phyloP scores from a whole-genome alignment of 1,139 yeast genomes.

The Geotrichum europaeum region DNA sequence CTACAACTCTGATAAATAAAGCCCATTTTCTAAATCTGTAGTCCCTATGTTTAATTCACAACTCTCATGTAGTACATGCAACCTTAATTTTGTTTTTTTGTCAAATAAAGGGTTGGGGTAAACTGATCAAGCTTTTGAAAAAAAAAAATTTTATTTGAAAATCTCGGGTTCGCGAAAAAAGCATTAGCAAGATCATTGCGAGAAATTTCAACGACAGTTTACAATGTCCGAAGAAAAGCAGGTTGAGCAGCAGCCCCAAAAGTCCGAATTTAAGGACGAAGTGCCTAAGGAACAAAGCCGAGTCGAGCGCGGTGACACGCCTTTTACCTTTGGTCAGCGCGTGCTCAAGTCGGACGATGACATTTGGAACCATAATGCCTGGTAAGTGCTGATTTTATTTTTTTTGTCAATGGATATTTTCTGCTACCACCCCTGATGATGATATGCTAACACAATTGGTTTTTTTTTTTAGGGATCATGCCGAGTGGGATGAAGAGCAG shows the following conservation, averaged over 20 bases:
- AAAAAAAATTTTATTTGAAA: too few relatives aligned
- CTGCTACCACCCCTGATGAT: neutral
- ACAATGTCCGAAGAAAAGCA: neutral
- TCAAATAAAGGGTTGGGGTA: too few relatives aligned
- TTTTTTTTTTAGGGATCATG: conserved; percentile 57
- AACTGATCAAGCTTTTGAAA: too few relatives aligned
- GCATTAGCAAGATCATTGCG: too few relatives aligned
- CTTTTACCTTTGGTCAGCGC: conserved; percentile 89
- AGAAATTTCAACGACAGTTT: neutral
- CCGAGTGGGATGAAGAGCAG: conserved; percentile 96
- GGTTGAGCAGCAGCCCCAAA: neutral
- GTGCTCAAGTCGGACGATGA: conserved; percentile 59
- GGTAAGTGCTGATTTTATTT: conserved; percentile 36
- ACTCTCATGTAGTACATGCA: too few relatives aligned
- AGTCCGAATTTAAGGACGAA: neutral
- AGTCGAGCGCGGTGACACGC: conserved; percentile 62
- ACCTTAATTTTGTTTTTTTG: too few relatives aligned
- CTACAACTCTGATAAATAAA: too few relatives aligned
- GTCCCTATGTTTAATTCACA: too few relatives aligned
- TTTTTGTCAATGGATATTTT: neutral
- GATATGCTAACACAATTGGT: neutral
- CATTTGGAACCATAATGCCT: conserved; percentile 91
- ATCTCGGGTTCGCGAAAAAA: too few relatives aligned
- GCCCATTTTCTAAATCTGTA: too few relatives aligned
- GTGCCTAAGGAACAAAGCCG: conserved; percentile 20